Evolutionary conservation across 1,284 basidiomycete species (phyloP).

Genomic region (Ustilago esculenta): DNA sequence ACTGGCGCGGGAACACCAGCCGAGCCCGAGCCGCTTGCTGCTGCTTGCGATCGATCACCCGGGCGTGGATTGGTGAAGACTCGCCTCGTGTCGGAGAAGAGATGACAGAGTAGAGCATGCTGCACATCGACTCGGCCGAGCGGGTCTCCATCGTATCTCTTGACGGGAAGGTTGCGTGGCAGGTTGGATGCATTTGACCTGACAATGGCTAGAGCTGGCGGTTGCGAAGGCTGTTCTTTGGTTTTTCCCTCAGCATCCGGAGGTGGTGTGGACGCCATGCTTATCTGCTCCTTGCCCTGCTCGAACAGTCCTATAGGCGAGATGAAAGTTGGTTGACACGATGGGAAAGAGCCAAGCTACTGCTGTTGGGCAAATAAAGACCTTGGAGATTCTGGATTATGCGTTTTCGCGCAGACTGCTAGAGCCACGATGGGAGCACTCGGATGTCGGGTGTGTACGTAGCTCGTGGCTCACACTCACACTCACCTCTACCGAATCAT

Average conservation of each 20-base stretch:
- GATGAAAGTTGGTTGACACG: neutral
- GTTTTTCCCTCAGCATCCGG: conserved; percentile 10
- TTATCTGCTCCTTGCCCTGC: neutral
- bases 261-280: conserved; percentile 14
- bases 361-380: neutral
- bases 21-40: conserved; percentile 27
- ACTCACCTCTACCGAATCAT: too few relatives aligned
- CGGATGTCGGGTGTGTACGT: conserved; percentile 18
- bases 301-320: neutral
- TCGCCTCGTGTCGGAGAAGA: conserved; percentile 77
- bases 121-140: conserved; percentile 74
- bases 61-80: conserved; percentile 77
- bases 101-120: conserved; percentile 80
- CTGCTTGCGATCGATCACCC: conserved; percentile 17
- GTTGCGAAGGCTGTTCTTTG: conserved; percentile 12
- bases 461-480: too few relatives aligned
- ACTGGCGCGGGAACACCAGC: conserved; percentile 49
- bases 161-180: conserved; percentile 63
- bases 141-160: conserved; percentile 64
- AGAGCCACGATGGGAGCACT: conserved; percentile 22
- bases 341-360: neutral
- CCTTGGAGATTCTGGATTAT: conserved; percentile 2
- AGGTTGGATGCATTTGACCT: conserved; percentile 38
- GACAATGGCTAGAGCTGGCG: conserved; percentile 26
- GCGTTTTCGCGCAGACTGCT: conserved; percentile 22